Evolutionary conservation across 768 basidiomycete species (phyloP), one percentile per base, ranked within the genome.

Genomic region (Termitomyces sp.): DNA sequence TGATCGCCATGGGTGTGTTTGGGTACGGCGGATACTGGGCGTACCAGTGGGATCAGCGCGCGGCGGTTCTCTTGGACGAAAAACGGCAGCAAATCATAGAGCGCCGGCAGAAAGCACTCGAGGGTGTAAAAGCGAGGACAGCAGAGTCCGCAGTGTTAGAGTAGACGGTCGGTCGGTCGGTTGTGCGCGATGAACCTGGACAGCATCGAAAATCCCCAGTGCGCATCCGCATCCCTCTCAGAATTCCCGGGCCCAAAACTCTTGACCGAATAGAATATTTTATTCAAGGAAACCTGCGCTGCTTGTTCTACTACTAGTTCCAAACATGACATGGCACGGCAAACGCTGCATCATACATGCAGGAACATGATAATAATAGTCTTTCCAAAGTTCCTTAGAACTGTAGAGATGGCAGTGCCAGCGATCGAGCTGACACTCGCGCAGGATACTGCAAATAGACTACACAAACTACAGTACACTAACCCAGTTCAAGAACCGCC

Each of bases 11-110:
- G 77, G 82, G 68, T 37, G 80, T 75, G 1, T 93, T 90, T 65
- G 89, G 87, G 1, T 84, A 78, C 64, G 76, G 73, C 11, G 91
- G 91, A 40, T 93, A 93, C 74, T 87, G 80, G 79, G 85, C 81
- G 19, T 82, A 87, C 65, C 69, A 70, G 38, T 87, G 86, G 79
- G 88, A 91, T 63, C 61, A 74, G 50, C 76, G 82, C n/a, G 80
- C 86, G 1, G 76, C 69, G 8, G 83, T 78, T 51, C 71, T 91
- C 19, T 71, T 92, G 21, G 78, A 79, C 31, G 75, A 81, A 70
- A 89, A 86, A 70, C 81, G 83, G 49, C 76, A 70, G 21, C 77
- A 86, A 64, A 79, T 91, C 43, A 66, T 72, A 28, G 78, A 78
- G 60, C 78, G 79, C 53, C 75, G 85, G 67, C 71, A 72, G 62